phyloP scores from a whole-genome alignment of 1,139 yeast species.

The Taphrina pruni region DNA sequence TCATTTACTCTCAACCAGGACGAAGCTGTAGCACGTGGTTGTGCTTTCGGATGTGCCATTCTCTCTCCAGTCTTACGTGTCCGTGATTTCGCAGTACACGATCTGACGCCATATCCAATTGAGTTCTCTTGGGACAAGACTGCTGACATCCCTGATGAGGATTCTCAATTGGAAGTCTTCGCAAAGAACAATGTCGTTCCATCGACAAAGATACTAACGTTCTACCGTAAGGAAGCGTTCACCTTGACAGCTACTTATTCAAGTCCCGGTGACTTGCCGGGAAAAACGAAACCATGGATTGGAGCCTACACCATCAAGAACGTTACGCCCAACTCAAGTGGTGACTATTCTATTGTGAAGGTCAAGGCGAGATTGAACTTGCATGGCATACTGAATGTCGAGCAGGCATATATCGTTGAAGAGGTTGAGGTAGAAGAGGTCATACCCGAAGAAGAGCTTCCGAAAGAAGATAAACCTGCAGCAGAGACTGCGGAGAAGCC shows the following conservation, averaged over 20 bases:
- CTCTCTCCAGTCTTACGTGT: conserved; percentile 99
- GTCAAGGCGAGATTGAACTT: conserved; percentile 96
- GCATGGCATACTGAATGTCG: conserved; percentile 91
- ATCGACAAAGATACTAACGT: conserved; percentile 90
- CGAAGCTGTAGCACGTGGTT: conserved; percentile 99
- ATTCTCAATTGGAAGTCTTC: conserved; percentile 94
- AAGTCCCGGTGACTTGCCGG: conserved; percentile 72
- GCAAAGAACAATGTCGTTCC: conserved; percentile 93
- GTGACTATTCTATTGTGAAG: conserved; percentile 82
- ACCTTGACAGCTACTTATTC: conserved; percentile 86
- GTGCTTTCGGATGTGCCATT: conserved; percentile 98
- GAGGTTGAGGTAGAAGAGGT: conserved; percentile 86
- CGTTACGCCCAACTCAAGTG: conserved; percentile 77
- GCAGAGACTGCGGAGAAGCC: conserved; percentile 48
- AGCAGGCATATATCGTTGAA: conserved; percentile 92
- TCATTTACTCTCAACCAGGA: conserved; percentile 98
- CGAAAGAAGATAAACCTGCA: conserved; percentile 59
- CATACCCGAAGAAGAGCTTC: conserved; percentile 48
- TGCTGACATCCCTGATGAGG: conserved; percentile 71
- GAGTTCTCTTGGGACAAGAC: conserved; percentile 95
- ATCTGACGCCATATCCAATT: conserved; percentile 87
- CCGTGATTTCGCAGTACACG: conserved; percentile 98
- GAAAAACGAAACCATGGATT: conserved; percentile 66
- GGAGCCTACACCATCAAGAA: conserved; percentile 89
- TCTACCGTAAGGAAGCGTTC: conserved; percentile 90